Evolutionary conservation across 2,329 filamentous ascomycete genomes (phyloP).

Genomic region (Diatrype stigma): DNA sequence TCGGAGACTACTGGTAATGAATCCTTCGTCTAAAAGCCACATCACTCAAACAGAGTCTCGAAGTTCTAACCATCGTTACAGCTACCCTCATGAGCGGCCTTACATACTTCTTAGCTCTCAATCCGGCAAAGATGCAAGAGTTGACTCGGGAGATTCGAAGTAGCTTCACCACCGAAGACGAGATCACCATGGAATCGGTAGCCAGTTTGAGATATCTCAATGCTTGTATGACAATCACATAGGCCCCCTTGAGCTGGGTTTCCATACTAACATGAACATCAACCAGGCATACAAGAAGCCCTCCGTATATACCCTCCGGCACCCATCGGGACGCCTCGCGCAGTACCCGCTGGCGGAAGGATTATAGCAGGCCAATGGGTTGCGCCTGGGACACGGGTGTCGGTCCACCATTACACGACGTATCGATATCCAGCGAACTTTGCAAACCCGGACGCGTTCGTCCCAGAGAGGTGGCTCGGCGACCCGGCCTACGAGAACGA

Average conservation of each 20-base stretch:
- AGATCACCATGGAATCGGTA: too few species aligned
- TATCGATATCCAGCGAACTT: too few species aligned
- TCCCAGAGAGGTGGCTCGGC: too few species aligned
- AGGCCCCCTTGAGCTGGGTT: too few species aligned
- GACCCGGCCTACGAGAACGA: too few species aligned
- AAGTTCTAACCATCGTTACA: neutral
- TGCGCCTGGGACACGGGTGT: neutral
- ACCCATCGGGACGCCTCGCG: neutral
- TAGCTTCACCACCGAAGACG: too few species aligned
- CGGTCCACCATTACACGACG: too few species aligned
- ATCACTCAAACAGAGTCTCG: neutral
- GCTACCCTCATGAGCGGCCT: slow-evolving; percentile 31
- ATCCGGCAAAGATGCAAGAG: slow-evolving; percentile 6
- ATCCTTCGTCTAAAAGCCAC: neutral
- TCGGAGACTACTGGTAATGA: slow-evolving; percentile 7
- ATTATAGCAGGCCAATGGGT: neutral
- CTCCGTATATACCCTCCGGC: slow-evolving; percentile 1
- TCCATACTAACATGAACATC: too few species aligned
- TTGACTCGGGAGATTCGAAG: too few species aligned
- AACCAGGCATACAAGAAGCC: neutral
- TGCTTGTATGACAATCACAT: too few species aligned
- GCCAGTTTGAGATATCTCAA: too few species aligned
- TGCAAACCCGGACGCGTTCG: too few species aligned
- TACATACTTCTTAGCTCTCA: slow-evolving; percentile 20
- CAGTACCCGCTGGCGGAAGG: neutral